Evolutionary conservation across 306 rosid species (phyloP), one percentile per base, ranked within the genome.

Genomic region (Prunus fruticosa): DNA sequence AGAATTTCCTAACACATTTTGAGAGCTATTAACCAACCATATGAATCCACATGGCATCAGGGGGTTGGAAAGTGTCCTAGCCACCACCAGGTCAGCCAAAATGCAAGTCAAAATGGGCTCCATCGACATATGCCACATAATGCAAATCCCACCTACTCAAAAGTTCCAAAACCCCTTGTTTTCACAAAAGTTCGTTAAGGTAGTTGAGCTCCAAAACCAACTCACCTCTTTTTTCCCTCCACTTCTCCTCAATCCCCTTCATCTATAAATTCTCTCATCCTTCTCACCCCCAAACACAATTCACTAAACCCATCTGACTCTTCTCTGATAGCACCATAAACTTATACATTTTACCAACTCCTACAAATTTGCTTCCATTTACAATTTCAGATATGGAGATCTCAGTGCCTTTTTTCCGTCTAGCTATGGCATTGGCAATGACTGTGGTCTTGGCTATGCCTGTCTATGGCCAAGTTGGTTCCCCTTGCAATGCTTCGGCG

Each of bases 191-290:
- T 87, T 79, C 57, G 90, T 85, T 85, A 79, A 16, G 81, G 93
- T 91, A 77, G 97, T 84, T 95, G 85, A 95, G 74, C 97, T 87
- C 82, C 92, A 75, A 78, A 86, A 92, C 90, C 96, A 80, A 90
- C 86, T 80, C 78, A 76, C 77, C 57, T 43, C 2, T 53, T 69
- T 63, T 67, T 57, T 46, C 66, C 81, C 79, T 73, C 82, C 73
- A 18, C 34, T 50, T 73, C 58, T 32, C 75, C 51, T 73, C 43
- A 4, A 45, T 60, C 46, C 56, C 22, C 58, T 41, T 50, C 34
- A 50, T 74, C 80, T 90, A 87, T 91, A 94, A 91, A 87, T 76
- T 28, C 83, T 82, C 84, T 30, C 16, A 4, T 28, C 82, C 78
- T 65, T 27, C 69, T 76, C 69, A 58, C 34, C 54, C 65, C 67